Evolutionary conservation across 2,329 filamentous ascomycete genomes (phyloP).

Genomic region (Ascochyta pisi): DNA sequence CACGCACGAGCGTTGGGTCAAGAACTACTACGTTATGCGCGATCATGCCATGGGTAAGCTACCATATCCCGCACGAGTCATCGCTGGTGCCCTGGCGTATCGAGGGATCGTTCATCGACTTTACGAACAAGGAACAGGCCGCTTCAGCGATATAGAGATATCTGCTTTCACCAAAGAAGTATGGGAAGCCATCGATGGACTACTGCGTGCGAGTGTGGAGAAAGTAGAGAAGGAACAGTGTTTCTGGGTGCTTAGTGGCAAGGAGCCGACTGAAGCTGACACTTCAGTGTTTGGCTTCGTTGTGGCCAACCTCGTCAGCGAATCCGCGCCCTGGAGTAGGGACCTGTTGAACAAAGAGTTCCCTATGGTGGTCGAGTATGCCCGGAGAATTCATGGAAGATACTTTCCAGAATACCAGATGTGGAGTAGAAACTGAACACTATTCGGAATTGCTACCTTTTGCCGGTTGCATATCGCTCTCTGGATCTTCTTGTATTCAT

Average conservation of each 20-base stretch:
- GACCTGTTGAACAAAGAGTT: constrained; percentile 54
- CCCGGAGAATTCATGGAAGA: constrained; percentile 59
- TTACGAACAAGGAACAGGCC: constrained; percentile 63
- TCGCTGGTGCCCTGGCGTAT: constrained; percentile 61
- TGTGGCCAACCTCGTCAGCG: constrained; percentile 58
- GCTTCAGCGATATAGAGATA: constrained; percentile 61
- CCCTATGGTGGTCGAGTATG: constrained; percentile 63
- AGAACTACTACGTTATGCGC: constrained; percentile 67
- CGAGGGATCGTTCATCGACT: constrained; percentile 55
- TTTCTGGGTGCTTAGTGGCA: constrained; percentile 66
- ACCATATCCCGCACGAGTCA: constrained; percentile 59
- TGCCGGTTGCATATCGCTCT: background rate
- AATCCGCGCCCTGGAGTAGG: constrained; percentile 59
- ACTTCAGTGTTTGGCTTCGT: constrained; percentile 65
- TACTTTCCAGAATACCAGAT: constrained; percentile 66
- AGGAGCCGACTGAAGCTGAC: constrained; percentile 64
- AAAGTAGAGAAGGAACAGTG: constrained; percentile 43
- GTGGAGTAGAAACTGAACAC: constrained; percentile 31
- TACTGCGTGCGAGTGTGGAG: constrained; percentile 52
- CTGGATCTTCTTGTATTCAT: background rate
- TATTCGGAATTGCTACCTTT: background rate
- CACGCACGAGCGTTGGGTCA: constrained; percentile 62
- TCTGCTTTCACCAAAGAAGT: constrained; percentile 55
- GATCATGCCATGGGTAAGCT: constrained; percentile 57
- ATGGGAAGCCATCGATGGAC: constrained; percentile 60